Percentiles rank a stretch among this genome's conserved stretches.
These are phyloP conservation scores for Jatropha podagrica DNA, from an alignment of 441 rosid genomes.

Conservation along the genomic window DNA sequence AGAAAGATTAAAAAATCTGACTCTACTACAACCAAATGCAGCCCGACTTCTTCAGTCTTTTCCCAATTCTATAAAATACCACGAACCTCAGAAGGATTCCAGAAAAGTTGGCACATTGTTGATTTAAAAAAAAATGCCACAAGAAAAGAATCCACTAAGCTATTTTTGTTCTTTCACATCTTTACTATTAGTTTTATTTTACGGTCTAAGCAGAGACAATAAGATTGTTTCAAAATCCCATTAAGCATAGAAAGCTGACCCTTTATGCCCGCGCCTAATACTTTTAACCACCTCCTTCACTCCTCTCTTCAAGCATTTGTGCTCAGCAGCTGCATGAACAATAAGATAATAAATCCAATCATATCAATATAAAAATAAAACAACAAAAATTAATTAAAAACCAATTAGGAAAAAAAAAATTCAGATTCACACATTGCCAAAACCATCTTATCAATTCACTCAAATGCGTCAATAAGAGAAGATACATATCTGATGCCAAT, in stretches of 20 bases:
- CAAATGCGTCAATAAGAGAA: too few relatives aligned
- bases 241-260: slow-evolving; percentile 41
- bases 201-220: not conserved
- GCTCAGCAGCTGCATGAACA: slow-evolving; percentile 61
- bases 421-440: not conserved
- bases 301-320: slow-evolving; percentile 94
- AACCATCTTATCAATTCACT: not conserved
- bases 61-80: not conserved
- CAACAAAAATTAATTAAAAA: not conserved
- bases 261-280: slow-evolving; percentile 83
- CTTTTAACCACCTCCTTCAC: slow-evolving; percentile 97
- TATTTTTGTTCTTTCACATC: not conserved
- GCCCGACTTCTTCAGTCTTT: not conserved
- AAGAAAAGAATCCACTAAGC: not conserved
- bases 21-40: not conserved
- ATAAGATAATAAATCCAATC: slow-evolving; percentile 1
- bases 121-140: not conserved
- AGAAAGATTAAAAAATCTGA: not conserved
- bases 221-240: not conserved
- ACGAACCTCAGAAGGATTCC: not conserved
- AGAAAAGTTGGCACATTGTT: not conserved
- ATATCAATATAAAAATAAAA: not conserved
- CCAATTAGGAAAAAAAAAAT: not conserved
- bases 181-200: not conserved
- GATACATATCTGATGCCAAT: too few relatives aligned